Conservation (phyloP, 2,329 filamentous ascomycete genomes). For the Talaromyces albobiverticillius region DNA sequence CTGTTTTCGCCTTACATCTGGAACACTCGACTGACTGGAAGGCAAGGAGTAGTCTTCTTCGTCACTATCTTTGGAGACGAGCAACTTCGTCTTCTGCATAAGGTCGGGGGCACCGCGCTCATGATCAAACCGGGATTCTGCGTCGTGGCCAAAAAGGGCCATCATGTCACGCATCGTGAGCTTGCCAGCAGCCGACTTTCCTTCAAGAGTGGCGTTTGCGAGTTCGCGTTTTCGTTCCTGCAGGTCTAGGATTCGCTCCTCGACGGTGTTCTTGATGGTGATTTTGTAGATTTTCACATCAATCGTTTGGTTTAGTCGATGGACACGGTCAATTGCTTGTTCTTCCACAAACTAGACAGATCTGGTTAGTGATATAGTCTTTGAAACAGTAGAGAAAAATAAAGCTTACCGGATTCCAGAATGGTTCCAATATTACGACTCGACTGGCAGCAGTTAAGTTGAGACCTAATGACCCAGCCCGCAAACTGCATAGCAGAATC, state of each 20-base stretch:
- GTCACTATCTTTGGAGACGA: conserved; percentile 25
- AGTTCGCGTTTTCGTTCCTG: conserved; percentile 92
- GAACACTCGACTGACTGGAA: conserved; percentile 20
- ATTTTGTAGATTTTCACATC: conserved; percentile 96
- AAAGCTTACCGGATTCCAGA: conserved; percentile 83
- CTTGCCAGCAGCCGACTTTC: conserved; percentile 72
- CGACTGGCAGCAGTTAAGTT: conserved; percentile 92
- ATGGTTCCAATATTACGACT: conserved; percentile 93
- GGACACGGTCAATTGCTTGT: conserved; percentile 96
- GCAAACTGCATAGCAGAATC: conserved; percentile 86
- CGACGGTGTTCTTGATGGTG: conserved; percentile 80
- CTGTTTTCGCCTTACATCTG: conserved; percentile 19
- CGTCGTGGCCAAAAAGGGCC: conserved; percentile 76
- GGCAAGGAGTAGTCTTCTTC: conserved; percentile 18
- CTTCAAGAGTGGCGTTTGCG: conserved; percentile 87
- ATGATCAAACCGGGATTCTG: conserved; percentile 48
- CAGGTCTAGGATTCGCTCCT: conserved; percentile 89
- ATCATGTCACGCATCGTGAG: conserved; percentile 91
- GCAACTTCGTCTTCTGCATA: conserved; percentile 29
- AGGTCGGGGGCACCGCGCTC: conserved; percentile 35
- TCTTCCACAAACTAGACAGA: conserved; percentile 83
- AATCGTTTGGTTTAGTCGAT: conserved; percentile 93
- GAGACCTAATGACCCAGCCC: conserved; percentile 87
- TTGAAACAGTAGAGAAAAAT: background rate
- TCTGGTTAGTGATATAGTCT: background rate